Percentiles rank a stretch among this genome's conserved stretches.
Conservation (phyloP, 768 basidiomycete genomes). For the Lactarius indigo region DNA sequence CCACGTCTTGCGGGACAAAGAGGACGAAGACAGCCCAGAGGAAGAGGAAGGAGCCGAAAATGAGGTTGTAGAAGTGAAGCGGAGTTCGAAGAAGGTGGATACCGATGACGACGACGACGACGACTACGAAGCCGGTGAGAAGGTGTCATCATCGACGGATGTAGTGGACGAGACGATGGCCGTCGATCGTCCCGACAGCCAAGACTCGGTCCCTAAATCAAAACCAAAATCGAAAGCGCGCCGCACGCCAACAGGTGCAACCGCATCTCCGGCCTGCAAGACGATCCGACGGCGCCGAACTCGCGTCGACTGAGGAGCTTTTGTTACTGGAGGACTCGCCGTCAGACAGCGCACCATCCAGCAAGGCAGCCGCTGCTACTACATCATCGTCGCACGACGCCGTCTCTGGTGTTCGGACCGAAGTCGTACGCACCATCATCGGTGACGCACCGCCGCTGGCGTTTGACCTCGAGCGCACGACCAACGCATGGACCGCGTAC, state of each 20-base stretch:
- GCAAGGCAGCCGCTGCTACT: background rate
- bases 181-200: constrained; percentile 19
- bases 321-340: background rate
- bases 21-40: constrained; percentile 25
- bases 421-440: constrained; percentile 21
- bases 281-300: constrained; percentile 3
- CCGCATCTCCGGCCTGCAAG: background rate
- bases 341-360: background rate
- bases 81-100: background rate
- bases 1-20: constrained; percentile 27
- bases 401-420: background rate
- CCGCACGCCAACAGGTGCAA: background rate
- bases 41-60: constrained; percentile 28
- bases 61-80: constrained; percentile 23
- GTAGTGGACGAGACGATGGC: constrained; percentile 25
- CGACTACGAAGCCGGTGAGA: background rate
- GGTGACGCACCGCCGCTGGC: constrained; percentile 3
- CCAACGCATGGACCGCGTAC: constrained; percentile 8
- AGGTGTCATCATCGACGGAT: constrained; percentile 8
- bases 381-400: background rate
- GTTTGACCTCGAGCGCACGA: constrained; percentile 14
- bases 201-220: constrained; percentile 15
- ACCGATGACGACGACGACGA: background rate
- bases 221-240: constrained; percentile 1
- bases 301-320: background rate